Conservation (phyloP, 164 flowering plant species). For the Nymphaea thermarum region DNA sequence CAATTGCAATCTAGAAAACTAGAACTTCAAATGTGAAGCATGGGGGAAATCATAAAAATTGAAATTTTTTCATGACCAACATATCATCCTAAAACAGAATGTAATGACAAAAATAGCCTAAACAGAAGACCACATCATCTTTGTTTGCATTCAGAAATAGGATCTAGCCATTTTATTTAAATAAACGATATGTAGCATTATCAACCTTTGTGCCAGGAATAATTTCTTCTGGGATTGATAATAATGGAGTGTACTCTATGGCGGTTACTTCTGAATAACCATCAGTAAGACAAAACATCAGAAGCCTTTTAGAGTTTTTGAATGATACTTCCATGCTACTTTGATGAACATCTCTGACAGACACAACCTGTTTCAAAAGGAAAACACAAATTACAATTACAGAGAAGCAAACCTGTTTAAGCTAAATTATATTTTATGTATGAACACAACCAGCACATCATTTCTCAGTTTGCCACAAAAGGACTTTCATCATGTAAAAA, state of each 20-base stretch:
- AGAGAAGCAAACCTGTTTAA: neutral
- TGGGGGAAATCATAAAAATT: too few species aligned
- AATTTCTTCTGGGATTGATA: constrained; percentile 48
- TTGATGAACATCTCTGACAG: constrained; percentile 51
- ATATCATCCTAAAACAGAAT: too few species aligned
- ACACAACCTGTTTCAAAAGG: constrained; percentile 35
- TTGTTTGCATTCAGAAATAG: too few species aligned
- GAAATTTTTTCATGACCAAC: too few species aligned
- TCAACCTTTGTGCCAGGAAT: constrained; percentile 78
- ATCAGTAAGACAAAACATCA: constrained; percentile 63
- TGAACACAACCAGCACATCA: neutral
- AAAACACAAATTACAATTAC: neutral
- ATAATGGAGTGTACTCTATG: constrained; percentile 50
- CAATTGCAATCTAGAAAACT: too few species aligned
- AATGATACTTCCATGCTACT: constrained; percentile 37
- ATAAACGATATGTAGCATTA: neutral
- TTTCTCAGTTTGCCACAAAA: neutral
- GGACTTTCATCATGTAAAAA: neutral
- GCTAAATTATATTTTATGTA: neutral
- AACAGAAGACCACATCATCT: too few species aligned
- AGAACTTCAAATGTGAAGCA: too few species aligned
- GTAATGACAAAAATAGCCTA: too few species aligned
- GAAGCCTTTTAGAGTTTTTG: constrained; percentile 27
- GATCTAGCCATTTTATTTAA: too few species aligned
- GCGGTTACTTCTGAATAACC: constrained; percentile 63